Conservation (phyloP, 176 grass and related monocot species). For the Poa annua region DNA sequence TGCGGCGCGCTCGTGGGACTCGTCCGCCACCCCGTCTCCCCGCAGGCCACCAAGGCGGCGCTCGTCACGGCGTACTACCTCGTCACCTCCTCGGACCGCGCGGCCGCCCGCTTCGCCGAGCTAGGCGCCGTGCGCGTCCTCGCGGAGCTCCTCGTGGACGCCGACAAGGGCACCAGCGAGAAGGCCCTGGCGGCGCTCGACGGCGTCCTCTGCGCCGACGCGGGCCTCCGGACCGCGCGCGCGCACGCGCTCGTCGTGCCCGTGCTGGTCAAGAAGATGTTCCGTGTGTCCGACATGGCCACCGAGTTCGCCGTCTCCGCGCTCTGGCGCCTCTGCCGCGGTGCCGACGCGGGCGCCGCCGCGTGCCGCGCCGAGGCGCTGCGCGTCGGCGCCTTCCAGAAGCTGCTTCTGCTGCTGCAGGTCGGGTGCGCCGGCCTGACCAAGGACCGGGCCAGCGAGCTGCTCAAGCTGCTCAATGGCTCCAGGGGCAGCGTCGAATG, state of each 20-base stretch:
- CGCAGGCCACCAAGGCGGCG: conserved; percentile 65
- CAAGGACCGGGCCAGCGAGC: conserved; percentile 80
- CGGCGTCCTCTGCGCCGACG: conserved; percentile 43
- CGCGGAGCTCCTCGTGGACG: conserved; percentile 67
- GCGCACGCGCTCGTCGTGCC: conserved; percentile 69
- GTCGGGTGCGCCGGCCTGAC: conserved; percentile 76
- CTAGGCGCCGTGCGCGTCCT: conserved; percentile 39
- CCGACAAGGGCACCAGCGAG: conserved; percentile 75
- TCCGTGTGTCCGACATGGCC: conserved; percentile 84
- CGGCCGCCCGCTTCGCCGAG: conserved; percentile 37
- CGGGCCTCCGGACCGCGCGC: conserved; percentile 44
- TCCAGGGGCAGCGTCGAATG: conserved; percentile 65
- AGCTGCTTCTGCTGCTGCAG: conserved; percentile 88
- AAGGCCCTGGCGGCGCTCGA: conserved; percentile 70
- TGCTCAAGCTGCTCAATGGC: conserved; percentile 76
- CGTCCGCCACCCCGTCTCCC: conserved; percentile 53
- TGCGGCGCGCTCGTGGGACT: conserved; percentile 51
- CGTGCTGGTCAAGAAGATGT: conserved; percentile 90
- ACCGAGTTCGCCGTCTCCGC: conserved; percentile 92
- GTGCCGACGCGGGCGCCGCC: background rate
- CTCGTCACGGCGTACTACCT: conserved; percentile 76
- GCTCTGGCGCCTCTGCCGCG: conserved; percentile 87
- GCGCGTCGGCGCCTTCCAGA: conserved; percentile 86
- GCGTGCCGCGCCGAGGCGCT: conserved; percentile 67
- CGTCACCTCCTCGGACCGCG: conserved; percentile 34